Conservation (phyloP, 2,329 filamentous ascomycete genomes). For the Colletotrichum chlorophyti region DNA sequence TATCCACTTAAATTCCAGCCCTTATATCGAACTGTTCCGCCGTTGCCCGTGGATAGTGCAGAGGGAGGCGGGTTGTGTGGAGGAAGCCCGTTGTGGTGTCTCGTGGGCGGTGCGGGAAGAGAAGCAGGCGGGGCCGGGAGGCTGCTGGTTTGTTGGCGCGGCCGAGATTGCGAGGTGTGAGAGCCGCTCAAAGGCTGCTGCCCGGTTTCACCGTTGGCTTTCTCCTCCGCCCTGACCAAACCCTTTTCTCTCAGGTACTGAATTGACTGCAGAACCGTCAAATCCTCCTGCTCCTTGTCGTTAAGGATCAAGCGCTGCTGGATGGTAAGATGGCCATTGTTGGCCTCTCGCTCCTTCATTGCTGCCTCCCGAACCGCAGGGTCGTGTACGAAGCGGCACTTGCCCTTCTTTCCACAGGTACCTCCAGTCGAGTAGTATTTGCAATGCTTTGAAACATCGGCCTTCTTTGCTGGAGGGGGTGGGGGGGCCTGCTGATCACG, state of each 20-base stretch:
- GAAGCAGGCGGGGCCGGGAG: slow-evolving; percentile 47
- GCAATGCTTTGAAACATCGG: slow-evolving; percentile 70
- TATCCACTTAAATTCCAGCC: slow-evolving; percentile 49
- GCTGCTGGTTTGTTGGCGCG: slow-evolving; percentile 28
- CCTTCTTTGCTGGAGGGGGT: slow-evolving; percentile 59
- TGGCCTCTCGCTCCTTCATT: slow-evolving; percentile 67
- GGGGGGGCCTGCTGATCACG: slow-evolving; percentile 44
- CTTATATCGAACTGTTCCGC: slow-evolving; percentile 39
- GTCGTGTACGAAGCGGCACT: slow-evolving; percentile 77
- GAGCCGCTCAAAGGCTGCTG: background rate
- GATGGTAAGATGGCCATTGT: slow-evolving; percentile 70
- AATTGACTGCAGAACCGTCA: slow-evolving; percentile 70
- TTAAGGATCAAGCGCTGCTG: slow-evolving; percentile 71
- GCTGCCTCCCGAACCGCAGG: slow-evolving; percentile 68
- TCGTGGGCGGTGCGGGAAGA: slow-evolving; percentile 39
- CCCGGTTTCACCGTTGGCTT: slow-evolving; percentile 31
- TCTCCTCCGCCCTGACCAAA: slow-evolving; percentile 48
- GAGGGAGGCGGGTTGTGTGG: slow-evolving; percentile 42
- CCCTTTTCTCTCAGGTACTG: slow-evolving; percentile 69
- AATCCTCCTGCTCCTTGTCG: slow-evolving; percentile 72
- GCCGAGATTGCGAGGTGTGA: background rate
- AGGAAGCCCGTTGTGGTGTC: slow-evolving; percentile 38
- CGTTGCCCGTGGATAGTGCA: slow-evolving; percentile 32
- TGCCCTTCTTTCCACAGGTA: slow-evolving; percentile 75
- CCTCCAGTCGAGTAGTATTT: slow-evolving; percentile 75